Conservation (phyloP, 2,329 filamentous ascomycete species). For the Botrytis hyacinthi region DNA sequence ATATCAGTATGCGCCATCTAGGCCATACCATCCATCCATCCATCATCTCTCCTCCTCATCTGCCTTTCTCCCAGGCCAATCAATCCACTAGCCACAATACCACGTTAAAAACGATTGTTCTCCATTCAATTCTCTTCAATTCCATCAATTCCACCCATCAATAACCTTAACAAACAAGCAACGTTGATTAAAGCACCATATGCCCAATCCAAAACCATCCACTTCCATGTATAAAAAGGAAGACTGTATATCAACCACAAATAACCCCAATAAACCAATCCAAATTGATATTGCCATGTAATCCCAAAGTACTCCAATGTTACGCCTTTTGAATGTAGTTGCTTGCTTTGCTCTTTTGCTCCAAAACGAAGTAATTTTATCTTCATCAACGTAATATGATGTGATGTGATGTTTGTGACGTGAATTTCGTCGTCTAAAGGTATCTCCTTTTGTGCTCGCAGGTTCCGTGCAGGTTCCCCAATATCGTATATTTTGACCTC, state of each 20-base stretch:
- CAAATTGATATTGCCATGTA: constrained; percentile 24
- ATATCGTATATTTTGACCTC: constrained; percentile 2
- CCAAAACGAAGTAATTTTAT: background rate
- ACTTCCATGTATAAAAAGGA: constrained; percentile 4
- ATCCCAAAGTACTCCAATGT: constrained; percentile 16
- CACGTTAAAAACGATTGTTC: constrained; percentile 19
- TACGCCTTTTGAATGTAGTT: constrained; percentile 17
- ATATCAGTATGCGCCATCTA: background rate
- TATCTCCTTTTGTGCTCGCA: constrained; percentile 23
- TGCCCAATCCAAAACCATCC: constrained; percentile 21
- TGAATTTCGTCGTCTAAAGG: constrained; percentile 17
- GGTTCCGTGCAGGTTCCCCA: background rate
- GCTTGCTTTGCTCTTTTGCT: constrained; percentile 13
- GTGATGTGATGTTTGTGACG: constrained; percentile 2
- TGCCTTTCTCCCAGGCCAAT: background rate
- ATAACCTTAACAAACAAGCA: background rate
- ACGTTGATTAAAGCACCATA: constrained; percentile 14
- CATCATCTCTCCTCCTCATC: background rate
- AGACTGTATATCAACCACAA: background rate
- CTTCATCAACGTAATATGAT: background rate
- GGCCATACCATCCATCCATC: background rate
- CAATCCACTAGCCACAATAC: background rate
- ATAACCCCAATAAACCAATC: constrained; percentile 15
- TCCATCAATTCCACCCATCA: background rate
- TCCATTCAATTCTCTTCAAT: constrained; percentile 3